Evolutionary conservation across 2,329 filamentous ascomycete genomes (phyloP), one percentile per base, ranked within the genome.

Genomic region (Paracamarosporium sp.): DNA sequence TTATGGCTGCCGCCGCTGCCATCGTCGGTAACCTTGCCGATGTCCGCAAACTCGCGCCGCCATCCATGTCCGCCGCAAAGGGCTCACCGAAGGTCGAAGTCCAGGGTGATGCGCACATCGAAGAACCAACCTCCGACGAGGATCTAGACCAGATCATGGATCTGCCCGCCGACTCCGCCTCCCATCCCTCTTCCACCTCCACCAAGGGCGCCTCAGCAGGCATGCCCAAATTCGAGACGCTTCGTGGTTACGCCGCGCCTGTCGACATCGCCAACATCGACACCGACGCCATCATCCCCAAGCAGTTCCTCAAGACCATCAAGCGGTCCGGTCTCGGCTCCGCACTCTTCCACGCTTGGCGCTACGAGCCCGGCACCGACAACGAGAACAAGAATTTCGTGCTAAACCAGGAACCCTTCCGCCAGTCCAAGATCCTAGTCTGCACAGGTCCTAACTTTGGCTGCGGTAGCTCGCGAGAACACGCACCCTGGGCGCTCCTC

Each of bases 281-380:
- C 81, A 99, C 95, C n/a, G 95, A 99, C 72, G 94, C 94, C 73
- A 97, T 98, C 79, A 99, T 99, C 67, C 95, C 95, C 64, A 99
- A 99, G 81, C 95, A 99, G 77, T 99, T 98, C 82, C 86, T 99
- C 63, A 99, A 98, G 83, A 99, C 95, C 38, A 98, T 98, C 81
- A 98, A 98, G 85, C 92, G 95, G 57, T 96, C 94, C 1, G 95
- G 95, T 64, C 90, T 99, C 9, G 93, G 93, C 57, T 85, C 82
- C 24, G 94, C 94, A 36, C 87, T 96, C 51, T 99, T 99, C 85
- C 86, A 93, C 76, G 88, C 87, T 62, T 88, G 92, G 79, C 89
- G 95, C 53, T 97, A 88, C 80, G 65, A 71, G 22, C 78, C 86
- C 9, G 88, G 91, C 20, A 76, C 76, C 67, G 90, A 90, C 62